Percentiles rank a stretch among this genome's conserved stretches.
Conservation (phyloP, 2,329 filamentous ascomycete species). For the Metarhizium rileyi region DNA sequence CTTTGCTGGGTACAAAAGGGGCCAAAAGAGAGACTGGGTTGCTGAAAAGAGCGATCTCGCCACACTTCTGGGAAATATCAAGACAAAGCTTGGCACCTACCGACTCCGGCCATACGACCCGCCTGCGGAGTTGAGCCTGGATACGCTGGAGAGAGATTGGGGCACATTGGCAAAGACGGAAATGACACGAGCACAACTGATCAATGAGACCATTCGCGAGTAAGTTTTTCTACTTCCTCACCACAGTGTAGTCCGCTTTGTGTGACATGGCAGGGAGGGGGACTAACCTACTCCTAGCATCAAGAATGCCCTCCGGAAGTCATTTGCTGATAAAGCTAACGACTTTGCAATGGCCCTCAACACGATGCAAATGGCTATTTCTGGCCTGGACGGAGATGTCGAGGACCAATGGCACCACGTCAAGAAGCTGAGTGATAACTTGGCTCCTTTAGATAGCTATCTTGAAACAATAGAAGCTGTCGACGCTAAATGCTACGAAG, state of each 20-base stretch:
- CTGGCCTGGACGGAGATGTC: constrained; percentile 91
- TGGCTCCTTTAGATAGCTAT: constrained; percentile 84
- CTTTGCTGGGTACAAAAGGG: constrained; percentile 84
- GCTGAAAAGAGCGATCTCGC: constrained; percentile 95
- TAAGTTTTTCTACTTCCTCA: constrained; percentile 29
- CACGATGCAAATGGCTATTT: constrained; percentile 89
- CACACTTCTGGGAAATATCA: constrained; percentile 92
- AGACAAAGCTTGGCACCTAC: constrained; percentile 95
- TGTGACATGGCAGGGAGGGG: not conserved
- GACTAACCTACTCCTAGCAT: constrained; percentile 47
- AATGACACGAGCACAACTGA: constrained; percentile 80
- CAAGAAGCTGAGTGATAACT: constrained; percentile 70
- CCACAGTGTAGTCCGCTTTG: not conserved
- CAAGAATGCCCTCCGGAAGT: constrained; percentile 86
- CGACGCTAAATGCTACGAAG: constrained; percentile 83
- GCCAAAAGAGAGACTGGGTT: constrained; percentile 88
- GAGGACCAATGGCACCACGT: constrained; percentile 91
- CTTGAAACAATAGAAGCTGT: constrained; percentile 78
- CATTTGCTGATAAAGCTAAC: constrained; percentile 96
- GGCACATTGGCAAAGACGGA: constrained; percentile 68
- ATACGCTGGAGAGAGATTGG: constrained; percentile 79
- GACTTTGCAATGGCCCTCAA: constrained; percentile 94
- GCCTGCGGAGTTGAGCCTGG: constrained; percentile 70
- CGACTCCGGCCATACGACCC: constrained; percentile 84
- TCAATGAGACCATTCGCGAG: constrained; percentile 98